Evolutionary conservation across 306 rosid genomes (phyloP).

Genomic region (Vigna mungo): DNA sequence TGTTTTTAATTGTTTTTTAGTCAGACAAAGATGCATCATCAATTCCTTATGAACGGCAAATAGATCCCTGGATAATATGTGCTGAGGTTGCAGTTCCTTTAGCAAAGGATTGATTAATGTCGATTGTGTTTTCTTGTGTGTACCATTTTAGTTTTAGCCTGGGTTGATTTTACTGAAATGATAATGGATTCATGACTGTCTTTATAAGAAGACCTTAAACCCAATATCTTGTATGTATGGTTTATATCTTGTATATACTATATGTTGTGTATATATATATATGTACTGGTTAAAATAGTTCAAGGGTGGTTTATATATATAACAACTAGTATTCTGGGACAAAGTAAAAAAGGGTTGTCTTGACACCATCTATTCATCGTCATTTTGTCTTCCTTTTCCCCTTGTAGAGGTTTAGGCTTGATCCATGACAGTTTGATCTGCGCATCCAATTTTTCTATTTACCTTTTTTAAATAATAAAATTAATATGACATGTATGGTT

Average conservation of each 20-base stretch:
- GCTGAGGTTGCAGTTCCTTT: constrained; percentile 27
- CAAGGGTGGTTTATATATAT: too few species aligned
- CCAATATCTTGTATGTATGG: background rate
- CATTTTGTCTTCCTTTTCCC: too few species aligned
- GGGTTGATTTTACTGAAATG: background rate
- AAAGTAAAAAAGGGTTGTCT: too few species aligned
- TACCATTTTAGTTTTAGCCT: background rate
- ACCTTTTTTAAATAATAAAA: too few species aligned
- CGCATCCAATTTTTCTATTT: too few species aligned
- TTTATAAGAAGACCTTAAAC: background rate
- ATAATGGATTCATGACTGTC: background rate
- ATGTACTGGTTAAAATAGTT: too few species aligned
- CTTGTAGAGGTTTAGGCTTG: too few species aligned
- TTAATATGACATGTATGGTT: too few species aligned
- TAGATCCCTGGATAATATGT: constrained; percentile 1
- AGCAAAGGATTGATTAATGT: background rate
- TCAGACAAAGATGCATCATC: background rate
- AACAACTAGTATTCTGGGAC: too few species aligned
- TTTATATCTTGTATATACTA: background rate
- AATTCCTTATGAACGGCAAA: background rate
- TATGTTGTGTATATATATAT: too few species aligned
- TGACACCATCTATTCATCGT: too few species aligned
- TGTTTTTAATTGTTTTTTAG: background rate
- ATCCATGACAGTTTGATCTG: too few species aligned
- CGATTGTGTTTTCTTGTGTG: background rate